Evolutionary conservation across 2,329 filamentous ascomycete genomes (phyloP).

Genomic region (Aureobasidium subglaciale): DNA sequence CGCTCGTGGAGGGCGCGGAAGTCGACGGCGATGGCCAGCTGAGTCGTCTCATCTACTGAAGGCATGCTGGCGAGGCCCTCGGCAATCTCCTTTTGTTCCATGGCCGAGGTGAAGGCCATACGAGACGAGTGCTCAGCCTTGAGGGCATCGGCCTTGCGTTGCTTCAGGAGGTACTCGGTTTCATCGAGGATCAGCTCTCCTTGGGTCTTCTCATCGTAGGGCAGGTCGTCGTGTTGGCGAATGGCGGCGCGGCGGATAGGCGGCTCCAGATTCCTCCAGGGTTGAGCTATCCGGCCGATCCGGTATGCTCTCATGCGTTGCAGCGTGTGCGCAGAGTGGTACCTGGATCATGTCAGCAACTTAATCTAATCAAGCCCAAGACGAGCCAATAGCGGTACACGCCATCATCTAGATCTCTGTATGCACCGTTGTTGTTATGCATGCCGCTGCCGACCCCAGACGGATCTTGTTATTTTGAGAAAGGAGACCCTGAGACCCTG

Average conservation of each 20-base stretch:
- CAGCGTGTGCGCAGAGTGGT: constrained; percentile 49
- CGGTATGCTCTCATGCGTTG: constrained; percentile 54
- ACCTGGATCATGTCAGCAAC: constrained; percentile 35
- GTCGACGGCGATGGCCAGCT: constrained; percentile 48
- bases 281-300: constrained; percentile 49
- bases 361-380: neutral
- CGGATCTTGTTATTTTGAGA: neutral
- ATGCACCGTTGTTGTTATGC: neutral
- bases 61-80: constrained; percentile 38
- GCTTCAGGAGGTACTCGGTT: neutral
- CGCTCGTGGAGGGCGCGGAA: constrained; percentile 52
- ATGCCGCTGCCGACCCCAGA: neutral
- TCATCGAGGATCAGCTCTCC: constrained; percentile 8
- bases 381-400: neutral
- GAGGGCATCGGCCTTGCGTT: constrained; percentile 2
- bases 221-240: neutral
- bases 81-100: constrained; percentile 32
- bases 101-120: constrained; percentile 28
- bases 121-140: constrained; percentile 18
- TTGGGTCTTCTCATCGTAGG: constrained; percentile 7
- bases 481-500: constrained; percentile 6
- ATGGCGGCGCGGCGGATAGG: constrained; percentile 39
- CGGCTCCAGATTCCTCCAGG: constrained; percentile 53
- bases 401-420: neutral
- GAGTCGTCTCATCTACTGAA: constrained; percentile 47